These are phyloP conservation scores for Hymenoscyphus infarciens DNA, from an alignment of 2,329 filamentous ascomycete genomes.

Conservation along the genomic window DNA sequence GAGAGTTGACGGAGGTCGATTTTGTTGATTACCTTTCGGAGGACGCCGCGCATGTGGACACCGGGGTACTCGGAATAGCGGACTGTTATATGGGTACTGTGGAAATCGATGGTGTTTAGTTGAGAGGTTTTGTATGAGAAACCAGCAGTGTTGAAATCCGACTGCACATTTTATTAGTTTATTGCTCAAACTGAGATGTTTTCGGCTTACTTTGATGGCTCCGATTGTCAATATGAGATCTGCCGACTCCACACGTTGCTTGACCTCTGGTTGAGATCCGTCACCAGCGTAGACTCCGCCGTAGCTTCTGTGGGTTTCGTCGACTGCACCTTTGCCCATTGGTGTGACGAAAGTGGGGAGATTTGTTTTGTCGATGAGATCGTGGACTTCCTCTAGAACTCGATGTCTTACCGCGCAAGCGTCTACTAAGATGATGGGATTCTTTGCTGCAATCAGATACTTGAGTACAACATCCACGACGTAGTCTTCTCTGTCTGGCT, in stretches of 20 bases:
- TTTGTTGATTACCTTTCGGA: constrained; percentile 64
- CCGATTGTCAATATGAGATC: constrained; percentile 71
- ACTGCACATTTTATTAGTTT: constrained; percentile 40
- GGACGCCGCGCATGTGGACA: constrained; percentile 72
- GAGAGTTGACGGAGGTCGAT: constrained; percentile 57
- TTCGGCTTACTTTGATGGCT: constrained; percentile 45
- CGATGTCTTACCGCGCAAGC: constrained; percentile 77
- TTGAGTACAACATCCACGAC: constrained; percentile 77
- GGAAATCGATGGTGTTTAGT: constrained; percentile 76
- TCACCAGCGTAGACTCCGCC: constrained; percentile 83
- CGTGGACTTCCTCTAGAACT: constrained; percentile 68
- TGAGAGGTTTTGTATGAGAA: constrained; percentile 78
- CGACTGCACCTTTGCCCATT: constrained; percentile 82
- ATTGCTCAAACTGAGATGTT: neutral
- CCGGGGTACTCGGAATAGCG: constrained; percentile 76
- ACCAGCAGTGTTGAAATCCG: constrained; percentile 78
- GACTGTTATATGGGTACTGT: constrained; percentile 69
- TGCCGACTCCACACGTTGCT: constrained; percentile 60
- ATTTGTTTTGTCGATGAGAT: constrained; percentile 67
- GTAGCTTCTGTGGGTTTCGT: constrained; percentile 72
- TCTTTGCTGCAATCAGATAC: constrained; percentile 68
- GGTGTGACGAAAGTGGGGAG: constrained; percentile 84
- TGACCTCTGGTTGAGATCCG: constrained; percentile 64
- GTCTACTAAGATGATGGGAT: constrained; percentile 77
- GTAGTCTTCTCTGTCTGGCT: constrained; percentile 70